phyloP scores from a whole-genome alignment of 139 green algal genomes.

The Yamagishiella unicocca region DNA sequence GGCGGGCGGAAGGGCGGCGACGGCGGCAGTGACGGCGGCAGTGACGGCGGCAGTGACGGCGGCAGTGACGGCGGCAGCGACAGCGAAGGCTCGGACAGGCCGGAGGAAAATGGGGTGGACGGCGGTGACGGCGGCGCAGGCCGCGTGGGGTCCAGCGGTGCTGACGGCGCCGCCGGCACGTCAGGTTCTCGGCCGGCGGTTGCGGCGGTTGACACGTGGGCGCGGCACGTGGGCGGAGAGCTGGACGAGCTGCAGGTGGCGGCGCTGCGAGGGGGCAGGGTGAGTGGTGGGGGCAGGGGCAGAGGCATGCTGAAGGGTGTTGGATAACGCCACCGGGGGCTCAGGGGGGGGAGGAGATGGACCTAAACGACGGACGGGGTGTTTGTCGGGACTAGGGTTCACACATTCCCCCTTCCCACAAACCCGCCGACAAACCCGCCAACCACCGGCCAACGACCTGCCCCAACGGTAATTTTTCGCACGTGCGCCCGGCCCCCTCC shows the following conservation, averaged over 20 bases:
- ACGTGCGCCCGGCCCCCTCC: too few species aligned
- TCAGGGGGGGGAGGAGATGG: not conserved
- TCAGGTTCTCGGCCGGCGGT: not conserved
- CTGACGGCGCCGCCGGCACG: not conserved
- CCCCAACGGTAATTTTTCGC: too few species aligned
- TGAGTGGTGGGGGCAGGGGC: not conserved
- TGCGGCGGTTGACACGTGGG: conserved; percentile 44
- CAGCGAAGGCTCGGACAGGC: not conserved
- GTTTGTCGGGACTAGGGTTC: too few species aligned
- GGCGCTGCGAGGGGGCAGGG: not conserved
- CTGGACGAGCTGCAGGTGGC: conserved; percentile 39
- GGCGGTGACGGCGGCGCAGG: not conserved
- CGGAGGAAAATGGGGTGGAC: not conserved
- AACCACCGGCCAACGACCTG: too few species aligned
- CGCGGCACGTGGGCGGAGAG: conserved; percentile 49
- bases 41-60: not conserved
- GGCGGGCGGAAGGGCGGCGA: not conserved
- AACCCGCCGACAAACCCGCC: too few species aligned
- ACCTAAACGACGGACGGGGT: not conserved
- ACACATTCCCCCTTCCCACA: too few species aligned
- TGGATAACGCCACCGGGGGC: too few species aligned
- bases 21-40: not conserved
- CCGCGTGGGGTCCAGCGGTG: not conserved
- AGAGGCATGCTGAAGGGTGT: too few species aligned
- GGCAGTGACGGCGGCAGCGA: not conserved